A percentile compares a stretch with the other conserved stretches of the same genome.
phyloP scores from a whole-genome alignment of 192 early-diverging fungal species.

The Gamsiella multidivaricata region DNA sequence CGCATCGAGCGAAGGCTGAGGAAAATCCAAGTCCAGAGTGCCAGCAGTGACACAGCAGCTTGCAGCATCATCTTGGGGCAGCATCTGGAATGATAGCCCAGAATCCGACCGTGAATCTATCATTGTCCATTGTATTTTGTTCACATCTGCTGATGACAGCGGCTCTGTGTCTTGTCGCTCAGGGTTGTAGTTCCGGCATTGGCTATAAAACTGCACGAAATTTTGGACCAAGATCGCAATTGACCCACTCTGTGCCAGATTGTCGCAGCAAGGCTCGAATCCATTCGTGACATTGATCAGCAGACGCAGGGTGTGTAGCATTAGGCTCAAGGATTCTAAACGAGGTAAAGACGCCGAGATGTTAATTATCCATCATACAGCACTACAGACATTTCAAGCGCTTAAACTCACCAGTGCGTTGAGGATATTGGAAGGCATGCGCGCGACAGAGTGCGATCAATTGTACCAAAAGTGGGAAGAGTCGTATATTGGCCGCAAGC shows the following conservation, averaged over 20 bases:
- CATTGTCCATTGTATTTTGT: not conserved
- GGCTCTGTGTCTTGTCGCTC: not conserved
- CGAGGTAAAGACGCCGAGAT: not conserved
- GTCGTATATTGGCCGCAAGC: constrained; percentile 7
- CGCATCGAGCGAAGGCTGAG: too few species aligned
- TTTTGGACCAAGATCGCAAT: constrained; percentile 35
- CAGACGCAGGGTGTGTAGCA: constrained; percentile 32
- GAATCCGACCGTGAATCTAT: not conserved
- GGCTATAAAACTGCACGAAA: constrained; percentile 38
- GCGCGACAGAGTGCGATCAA: constrained; percentile 41
- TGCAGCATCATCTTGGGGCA: not conserved
- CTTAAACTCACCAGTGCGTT: constrained; percentile 16
- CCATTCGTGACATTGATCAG: constrained; percentile 44
- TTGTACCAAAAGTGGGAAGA: constrained; percentile 31
- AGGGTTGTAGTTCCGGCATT: constrained; percentile 24
- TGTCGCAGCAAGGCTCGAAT: constrained; percentile 34
- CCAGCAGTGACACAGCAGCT: not conserved
- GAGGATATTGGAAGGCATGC: constrained; percentile 44
- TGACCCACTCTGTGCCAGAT: constrained; percentile 19
- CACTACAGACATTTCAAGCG: too few species aligned
- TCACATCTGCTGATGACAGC: not conserved
- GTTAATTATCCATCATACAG: too few species aligned
- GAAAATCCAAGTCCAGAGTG: not conserved
- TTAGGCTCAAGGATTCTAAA: constrained; percentile 41
- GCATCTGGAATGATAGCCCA: constrained; percentile 2